phyloP scores from a whole-genome alignment of 192 early-diverging fungal genomes.

The Coemansia sp. region DNA sequence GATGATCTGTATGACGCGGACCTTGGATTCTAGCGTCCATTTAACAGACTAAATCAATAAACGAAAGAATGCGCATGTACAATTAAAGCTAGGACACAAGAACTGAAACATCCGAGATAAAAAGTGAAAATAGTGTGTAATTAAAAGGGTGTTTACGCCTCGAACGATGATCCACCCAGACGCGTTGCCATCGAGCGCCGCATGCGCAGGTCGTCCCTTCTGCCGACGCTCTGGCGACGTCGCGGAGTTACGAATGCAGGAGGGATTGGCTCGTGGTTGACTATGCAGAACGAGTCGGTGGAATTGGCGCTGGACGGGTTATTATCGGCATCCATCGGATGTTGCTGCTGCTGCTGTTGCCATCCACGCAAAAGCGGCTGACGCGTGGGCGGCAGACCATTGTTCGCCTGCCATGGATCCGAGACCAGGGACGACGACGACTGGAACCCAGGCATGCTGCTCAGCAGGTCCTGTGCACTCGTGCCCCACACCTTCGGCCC shows the following conservation, averaged over 20 bases:
- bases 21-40: slow-evolving; percentile 45
- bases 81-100: background rate
- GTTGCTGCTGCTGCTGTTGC: slow-evolving; percentile 18
- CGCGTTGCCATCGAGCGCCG: slow-evolving; percentile 8
- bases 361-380: slow-evolving; percentile 21
- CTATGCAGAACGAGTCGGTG: slow-evolving; percentile 46
- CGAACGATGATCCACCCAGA: slow-evolving; percentile 10
- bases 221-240: slow-evolving; percentile 14
- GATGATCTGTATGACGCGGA: slow-evolving; percentile 44
- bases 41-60: too few relatives aligned
- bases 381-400: slow-evolving; percentile 4
- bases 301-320: slow-evolving; percentile 31
- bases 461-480: slow-evolving; percentile 21
- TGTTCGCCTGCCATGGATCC: slow-evolving; percentile 11
- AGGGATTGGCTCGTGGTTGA: slow-evolving; percentile 21
- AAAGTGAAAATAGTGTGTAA: background rate
- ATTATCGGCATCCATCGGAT: slow-evolving; percentile 1
- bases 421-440: slow-evolving; percentile 10
- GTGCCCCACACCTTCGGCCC: slow-evolving; percentile 26
- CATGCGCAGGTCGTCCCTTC: slow-evolving; percentile 2
- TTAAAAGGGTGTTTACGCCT: background rate
- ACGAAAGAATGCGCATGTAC: background rate
- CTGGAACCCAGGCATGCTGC: slow-evolving; percentile 18
- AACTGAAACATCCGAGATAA: slow-evolving; percentile 1
- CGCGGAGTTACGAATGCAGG: background rate